Evolutionary conservation across 768 basidiomycete genomes (phyloP), one percentile per base, ranked within the genome.

Genomic region (Paxillus rubicundulus): DNA sequence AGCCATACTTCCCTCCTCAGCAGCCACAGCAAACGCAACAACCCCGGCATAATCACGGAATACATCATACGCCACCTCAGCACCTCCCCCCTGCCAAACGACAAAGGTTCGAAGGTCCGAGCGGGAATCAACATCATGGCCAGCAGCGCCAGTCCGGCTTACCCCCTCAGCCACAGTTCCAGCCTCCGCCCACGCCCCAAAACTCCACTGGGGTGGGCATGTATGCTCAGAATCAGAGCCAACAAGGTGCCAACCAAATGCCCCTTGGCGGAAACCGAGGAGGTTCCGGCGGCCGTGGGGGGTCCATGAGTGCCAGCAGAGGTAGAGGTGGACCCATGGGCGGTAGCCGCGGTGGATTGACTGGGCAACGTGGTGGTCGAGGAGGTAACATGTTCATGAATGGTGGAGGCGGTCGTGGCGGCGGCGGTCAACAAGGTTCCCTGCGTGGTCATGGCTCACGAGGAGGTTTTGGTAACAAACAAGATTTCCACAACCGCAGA

Each of bases 81-180:
- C 87, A 91, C 63, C 75, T 86, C n/a, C 94, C 94, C 9, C 93
- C 94, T 3, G 92, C 92, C 2, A 97, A 97, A 69, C 77, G 94
- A 48, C 92, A 86, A 60, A 82, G 92, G 39, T 94, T 94, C 63
- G 94, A 96, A 65, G 86, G 85, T 5, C 88, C 89, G 2, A 80
- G 73, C 55, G 78, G 78, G 50, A 75, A 72, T 59, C 69, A 69
- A 34, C 61, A 68, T 18, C 69, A 70, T 18, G 62, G 57, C 21
- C 80, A 77, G 55, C 68, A 70, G 45, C 61, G 63, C 39, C 80
- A 78, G 27, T 79, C 75, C 13, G 77, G 76, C 14, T 74, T 73
- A 17, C 76, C 74, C n/a, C 79, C 78, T 36, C 87, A 78, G 58
- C 84, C 85, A 3, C 87, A 86, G 56, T 87, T 87, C 47, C 60